Conservation (phyloP, 129 eudicot genomes). For the Cynara cardunculus region DNA sequence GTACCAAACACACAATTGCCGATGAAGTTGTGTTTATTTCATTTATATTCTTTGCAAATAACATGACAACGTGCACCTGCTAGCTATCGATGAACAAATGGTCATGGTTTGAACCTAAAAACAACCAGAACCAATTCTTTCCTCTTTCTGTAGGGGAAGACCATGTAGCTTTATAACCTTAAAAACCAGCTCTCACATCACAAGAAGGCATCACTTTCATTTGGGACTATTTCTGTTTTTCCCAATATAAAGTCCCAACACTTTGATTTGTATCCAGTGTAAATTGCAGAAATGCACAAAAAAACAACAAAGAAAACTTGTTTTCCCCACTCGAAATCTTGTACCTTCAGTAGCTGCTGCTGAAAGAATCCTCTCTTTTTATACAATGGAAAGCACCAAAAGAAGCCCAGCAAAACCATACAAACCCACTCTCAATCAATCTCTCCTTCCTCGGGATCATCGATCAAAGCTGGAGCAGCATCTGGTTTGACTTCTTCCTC, state of each 20-base stretch:
- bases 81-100: not conserved
- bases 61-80: not conserved
- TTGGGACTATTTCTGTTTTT: not conserved
- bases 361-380: not conserved
- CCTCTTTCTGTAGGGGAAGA: not conserved
- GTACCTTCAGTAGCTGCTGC: not conserved
- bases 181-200: not conserved
- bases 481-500: constrained; percentile 62
- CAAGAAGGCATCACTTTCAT: not conserved
- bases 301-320: not conserved
- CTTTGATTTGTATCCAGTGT: not conserved
- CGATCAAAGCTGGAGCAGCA: constrained; percentile 23
- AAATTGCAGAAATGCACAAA: not conserved
- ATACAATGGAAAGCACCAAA: not conserved
- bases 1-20: not conserved
- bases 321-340: not conserved
- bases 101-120: not conserved
- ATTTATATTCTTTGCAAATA: not conserved
- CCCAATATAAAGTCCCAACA: not conserved
- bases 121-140: not conserved
- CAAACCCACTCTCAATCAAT: constrained; percentile 43
- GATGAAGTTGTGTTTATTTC: not conserved
- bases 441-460: constrained; percentile 77
- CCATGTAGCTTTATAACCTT: not conserved
- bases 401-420: not conserved